A percentile compares a stretch with the other conserved stretches of the same genome.
phyloP scores from a whole-genome alignment of 768 basidiomycete species.

The Tricholoma furcatifolium region DNA sequence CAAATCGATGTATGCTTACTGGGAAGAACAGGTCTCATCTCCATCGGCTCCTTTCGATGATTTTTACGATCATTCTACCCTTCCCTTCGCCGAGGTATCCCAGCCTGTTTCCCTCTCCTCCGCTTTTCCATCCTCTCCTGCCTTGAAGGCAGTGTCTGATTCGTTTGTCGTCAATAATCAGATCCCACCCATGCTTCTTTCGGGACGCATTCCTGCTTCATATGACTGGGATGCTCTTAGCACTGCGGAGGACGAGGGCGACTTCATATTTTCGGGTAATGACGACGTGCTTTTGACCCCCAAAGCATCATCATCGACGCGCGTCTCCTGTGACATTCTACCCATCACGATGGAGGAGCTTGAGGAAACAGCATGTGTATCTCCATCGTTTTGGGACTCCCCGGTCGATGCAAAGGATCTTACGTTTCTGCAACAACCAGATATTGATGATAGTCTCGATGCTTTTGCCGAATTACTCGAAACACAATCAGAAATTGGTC shows the following conservation, averaged over 20 bases:
- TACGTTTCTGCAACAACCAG: neutral
- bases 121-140: too few relatives aligned
- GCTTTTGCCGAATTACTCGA: neutral
- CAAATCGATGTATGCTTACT: too few relatives aligned
- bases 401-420: neutral
- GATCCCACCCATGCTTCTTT: neutral
- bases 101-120: too few relatives aligned
- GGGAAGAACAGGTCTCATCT: too few relatives aligned
- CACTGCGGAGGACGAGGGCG: neutral
- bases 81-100: too few relatives aligned
- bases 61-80: too few relatives aligned
- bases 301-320: neutral
- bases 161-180: neutral
- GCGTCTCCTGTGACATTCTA: neutral
- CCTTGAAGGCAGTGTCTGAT: neutral
- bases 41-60: too few relatives aligned
- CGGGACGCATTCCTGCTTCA: neutral
- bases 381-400: neutral
- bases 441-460: neutral
- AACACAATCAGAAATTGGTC: too few relatives aligned
- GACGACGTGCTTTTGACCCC: neutral
- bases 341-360: neutral
- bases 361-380: neutral
- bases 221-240: neutral
- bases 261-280: neutral